These are phyloP conservation scores for Metschnikowia dekortorum DNA, from an alignment of 805 yeast genomes.

Conservation along the genomic window DNA sequence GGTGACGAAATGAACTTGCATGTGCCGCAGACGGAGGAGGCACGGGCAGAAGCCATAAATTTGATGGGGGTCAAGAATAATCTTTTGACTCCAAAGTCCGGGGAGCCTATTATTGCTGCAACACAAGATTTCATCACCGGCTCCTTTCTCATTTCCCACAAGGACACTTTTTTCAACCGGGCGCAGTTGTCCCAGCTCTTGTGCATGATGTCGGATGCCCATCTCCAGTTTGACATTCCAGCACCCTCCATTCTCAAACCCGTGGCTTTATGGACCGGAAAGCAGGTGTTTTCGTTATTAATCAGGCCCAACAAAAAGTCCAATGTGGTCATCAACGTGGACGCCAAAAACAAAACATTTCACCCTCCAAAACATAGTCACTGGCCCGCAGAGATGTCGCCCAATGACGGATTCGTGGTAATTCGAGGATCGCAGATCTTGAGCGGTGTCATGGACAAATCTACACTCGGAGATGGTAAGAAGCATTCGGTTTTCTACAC, in stretches of 20 bases:
- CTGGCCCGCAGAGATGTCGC: constrained; percentile 89
- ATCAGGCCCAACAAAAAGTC: constrained; percentile 76
- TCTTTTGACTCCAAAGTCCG: constrained; percentile 91
- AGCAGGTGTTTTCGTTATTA: constrained; percentile 84
- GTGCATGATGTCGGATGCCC: constrained; percentile 95
- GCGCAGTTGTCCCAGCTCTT: constrained; percentile 77
- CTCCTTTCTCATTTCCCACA: constrained; percentile 84
- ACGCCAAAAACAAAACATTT: constrained; percentile 90
- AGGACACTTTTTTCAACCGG: constrained; percentile 89
- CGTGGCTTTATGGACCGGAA: constrained; percentile 90
- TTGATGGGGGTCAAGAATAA: constrained; percentile 98
- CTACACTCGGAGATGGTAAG: constrained; percentile 95
- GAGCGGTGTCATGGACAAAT: constrained; percentile 96
- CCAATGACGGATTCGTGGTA: constrained; percentile 91
- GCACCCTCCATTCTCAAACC: constrained; percentile 95
- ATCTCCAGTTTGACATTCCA: constrained; percentile 83
- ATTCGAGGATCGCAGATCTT: constrained; percentile 85
- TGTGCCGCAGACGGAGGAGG: constrained; percentile 98
- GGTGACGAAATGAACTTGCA: constrained; percentile 99
- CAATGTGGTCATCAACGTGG: constrained; percentile 82
- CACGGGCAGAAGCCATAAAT: constrained; percentile 97
- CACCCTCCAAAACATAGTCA: constrained; percentile 62
- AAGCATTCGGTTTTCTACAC: constrained; percentile 95
- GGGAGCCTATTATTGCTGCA: constrained; percentile 99
- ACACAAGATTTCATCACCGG: constrained; percentile 99